These are phyloP conservation scores for Russula foetens DNA, from an alignment of 768 basidiomycete species.

Conservation along the genomic window DNA sequence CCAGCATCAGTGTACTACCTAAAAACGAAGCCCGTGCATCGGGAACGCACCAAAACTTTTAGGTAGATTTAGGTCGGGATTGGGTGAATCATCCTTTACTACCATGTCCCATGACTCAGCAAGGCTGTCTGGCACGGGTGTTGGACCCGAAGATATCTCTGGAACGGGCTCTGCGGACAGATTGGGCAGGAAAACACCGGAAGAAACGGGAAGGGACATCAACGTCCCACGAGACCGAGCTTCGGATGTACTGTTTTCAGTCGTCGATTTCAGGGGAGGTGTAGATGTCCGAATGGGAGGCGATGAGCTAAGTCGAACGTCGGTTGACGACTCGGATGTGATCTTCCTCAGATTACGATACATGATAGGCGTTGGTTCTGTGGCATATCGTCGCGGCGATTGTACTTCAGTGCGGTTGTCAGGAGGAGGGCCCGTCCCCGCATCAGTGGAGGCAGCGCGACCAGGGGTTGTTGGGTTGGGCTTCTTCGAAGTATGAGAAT, in stretches of 20 bases:
- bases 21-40: not conserved
- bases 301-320: not conserved
- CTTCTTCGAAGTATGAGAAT: not conserved
- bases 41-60: not conserved
- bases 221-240: not conserved
- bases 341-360: not conserved
- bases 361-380: not conserved
- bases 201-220: too few species aligned
- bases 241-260: not conserved
- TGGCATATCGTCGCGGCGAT: not conserved
- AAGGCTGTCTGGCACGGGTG: not conserved
- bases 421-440: not conserved
- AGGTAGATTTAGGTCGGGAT: not conserved
- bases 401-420: not conserved
- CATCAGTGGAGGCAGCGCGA: not conserved
- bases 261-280: not conserved
- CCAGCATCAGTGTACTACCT: not conserved
- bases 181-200: not conserved
- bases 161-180: not conserved
- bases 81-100: not conserved
- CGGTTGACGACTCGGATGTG: not conserved
- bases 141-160: not conserved
- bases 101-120: not conserved
- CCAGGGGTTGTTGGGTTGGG: not conserved
- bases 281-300: too few species aligned